Evolutionary conservation across 306 rosid species (phyloP).

Genomic region (Malus asiatica): DNA sequence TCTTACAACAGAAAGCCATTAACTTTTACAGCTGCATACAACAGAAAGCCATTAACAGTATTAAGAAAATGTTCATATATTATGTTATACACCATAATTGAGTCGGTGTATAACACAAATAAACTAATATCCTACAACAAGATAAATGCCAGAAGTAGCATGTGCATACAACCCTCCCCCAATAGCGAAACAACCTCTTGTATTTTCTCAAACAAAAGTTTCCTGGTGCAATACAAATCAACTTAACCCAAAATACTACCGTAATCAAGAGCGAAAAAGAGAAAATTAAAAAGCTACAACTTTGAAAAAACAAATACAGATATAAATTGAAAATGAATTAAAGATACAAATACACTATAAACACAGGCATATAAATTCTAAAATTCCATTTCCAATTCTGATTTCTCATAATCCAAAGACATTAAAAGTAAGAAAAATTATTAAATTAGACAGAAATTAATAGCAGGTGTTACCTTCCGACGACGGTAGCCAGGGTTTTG

Average conservation of each 20-base stretch:
- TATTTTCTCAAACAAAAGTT: not conserved
- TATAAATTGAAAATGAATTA: not conserved
- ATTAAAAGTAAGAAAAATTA: too few species aligned
- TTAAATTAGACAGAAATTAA: too few species aligned
- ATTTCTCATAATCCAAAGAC: too few species aligned
- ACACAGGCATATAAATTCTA: too few species aligned
- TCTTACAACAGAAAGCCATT: too few species aligned
- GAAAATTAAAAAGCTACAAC: too few species aligned
- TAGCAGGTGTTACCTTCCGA: too few species aligned
- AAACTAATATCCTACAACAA: not conserved
- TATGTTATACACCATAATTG: too few species aligned
- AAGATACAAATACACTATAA: not conserved
- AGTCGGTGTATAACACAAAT: not conserved
- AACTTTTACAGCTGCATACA: not conserved
- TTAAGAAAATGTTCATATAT: too few species aligned
- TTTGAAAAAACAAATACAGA: not conserved
- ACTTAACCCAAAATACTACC: not conserved
- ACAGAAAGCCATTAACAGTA: not conserved
- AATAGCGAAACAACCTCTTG: not conserved
- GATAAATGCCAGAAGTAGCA: not conserved
- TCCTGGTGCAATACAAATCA: not conserved
- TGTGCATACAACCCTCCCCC: not conserved
- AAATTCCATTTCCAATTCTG: too few species aligned
- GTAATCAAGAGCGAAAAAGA: too few species aligned
- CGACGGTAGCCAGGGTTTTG: too few species aligned